Evolutionary conservation across 106 monocot genomes (phyloP).

Genomic region (Triglochin maritima): DNA sequence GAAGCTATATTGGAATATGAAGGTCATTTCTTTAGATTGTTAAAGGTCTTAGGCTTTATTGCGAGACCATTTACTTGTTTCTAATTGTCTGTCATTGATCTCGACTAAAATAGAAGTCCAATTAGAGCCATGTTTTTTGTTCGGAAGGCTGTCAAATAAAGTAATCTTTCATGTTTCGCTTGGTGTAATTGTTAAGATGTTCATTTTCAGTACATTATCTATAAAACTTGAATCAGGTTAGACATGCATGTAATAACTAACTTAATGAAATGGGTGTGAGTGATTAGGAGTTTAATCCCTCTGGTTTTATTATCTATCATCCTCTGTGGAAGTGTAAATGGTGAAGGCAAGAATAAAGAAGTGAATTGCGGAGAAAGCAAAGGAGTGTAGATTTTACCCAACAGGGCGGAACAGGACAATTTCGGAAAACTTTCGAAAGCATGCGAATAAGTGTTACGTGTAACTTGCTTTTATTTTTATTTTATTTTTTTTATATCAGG

Average conservation of each 20-base stretch:
- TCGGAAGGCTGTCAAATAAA: too few relatives aligned
- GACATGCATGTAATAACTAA: background rate
- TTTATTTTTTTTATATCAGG: too few relatives aligned
- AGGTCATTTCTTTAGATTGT: background rate
- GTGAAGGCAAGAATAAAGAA: conserved; percentile 58
- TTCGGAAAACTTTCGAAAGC: conserved; percentile 23
- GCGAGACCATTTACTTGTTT: background rate
- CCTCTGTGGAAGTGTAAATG: background rate
- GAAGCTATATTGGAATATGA: background rate
- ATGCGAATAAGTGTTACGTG: conserved; percentile 24
- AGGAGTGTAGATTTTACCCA: conserved; percentile 14
- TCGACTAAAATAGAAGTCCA: too few relatives aligned
- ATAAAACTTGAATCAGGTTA: background rate
- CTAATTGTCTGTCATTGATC: too few relatives aligned
- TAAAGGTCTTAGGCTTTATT: background rate
- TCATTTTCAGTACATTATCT: background rate
- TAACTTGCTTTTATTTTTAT: conserved; percentile 22
- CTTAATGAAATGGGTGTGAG: background rate
- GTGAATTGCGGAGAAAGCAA: conserved; percentile 53
- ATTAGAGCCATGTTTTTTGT: too few relatives aligned
- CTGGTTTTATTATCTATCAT: background rate
- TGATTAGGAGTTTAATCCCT: background rate
- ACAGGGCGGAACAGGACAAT: conserved; percentile 14
- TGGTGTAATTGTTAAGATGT: background rate
- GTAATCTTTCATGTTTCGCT: too few relatives aligned